Percentiles rank a stretch among this genome's conserved stretches.
phyloP scores from a whole-genome alignment of 768 basidiomycete genomes.

The Lactarius trivialis region DNA sequence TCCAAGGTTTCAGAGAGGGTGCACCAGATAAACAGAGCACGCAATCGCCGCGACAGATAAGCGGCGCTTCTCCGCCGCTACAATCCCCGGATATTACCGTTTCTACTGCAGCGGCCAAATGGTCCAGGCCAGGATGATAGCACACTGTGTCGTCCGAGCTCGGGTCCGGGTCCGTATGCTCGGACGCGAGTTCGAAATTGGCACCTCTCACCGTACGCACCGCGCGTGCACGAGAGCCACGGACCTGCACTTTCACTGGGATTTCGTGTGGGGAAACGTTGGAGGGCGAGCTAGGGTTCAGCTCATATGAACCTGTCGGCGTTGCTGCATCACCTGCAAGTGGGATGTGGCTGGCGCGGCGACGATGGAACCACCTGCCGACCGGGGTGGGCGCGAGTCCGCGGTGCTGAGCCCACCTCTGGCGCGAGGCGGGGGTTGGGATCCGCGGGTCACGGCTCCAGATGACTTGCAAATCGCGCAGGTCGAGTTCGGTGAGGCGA shows the following conservation, averaged over 20 bases:
- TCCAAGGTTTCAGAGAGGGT: background rate
- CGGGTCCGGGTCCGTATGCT: background rate
- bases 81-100: background rate
- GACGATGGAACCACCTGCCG: slow-evolving; percentile 8
- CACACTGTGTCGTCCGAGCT: background rate
- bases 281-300: background rate
- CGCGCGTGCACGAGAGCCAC: background rate
- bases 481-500: background rate
- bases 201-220: background rate
- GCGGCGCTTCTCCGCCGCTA: background rate
- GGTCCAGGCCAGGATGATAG: background rate
- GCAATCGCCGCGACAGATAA: background rate
- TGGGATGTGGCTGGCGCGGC: background rate
- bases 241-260: background rate
- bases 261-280: background rate
- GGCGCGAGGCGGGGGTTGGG: slow-evolving; percentile 8
- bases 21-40: slow-evolving; percentile 3
- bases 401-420: slow-evolving; percentile 6
- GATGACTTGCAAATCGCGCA: slow-evolving; percentile 3
- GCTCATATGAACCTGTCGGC: background rate
- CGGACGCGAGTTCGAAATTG: background rate
- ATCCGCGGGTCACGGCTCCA: slow-evolving; percentile 10
- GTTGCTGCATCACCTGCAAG: background rate
- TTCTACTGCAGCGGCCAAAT: background rate
- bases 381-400: slow-evolving; percentile 1